Evolutionary conservation across 345 rosid species (phyloP).

Genomic region (Raphanus sativus): DNA sequence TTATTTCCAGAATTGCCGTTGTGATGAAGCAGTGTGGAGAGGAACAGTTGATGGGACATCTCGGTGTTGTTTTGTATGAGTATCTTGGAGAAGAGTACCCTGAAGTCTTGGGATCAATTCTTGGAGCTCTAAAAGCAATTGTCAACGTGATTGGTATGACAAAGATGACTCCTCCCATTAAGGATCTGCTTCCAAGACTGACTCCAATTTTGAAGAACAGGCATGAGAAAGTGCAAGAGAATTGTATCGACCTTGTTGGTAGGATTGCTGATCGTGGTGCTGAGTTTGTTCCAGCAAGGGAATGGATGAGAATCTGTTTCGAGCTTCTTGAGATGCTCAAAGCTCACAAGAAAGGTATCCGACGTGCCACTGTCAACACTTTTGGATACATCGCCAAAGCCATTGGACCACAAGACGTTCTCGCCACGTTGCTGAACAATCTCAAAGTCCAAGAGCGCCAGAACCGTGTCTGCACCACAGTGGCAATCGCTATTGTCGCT

Average conservation of each 20-base stretch:
- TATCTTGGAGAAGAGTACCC: slow-evolving; percentile 99
- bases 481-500: slow-evolving; percentile 93
- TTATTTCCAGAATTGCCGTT: slow-evolving; percentile 94
- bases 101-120: slow-evolving; percentile 95
- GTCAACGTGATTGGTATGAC: slow-evolving; percentile 99
- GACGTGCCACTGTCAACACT: slow-evolving; percentile 96
- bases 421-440: slow-evolving; percentile 92
- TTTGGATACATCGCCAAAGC: slow-evolving; percentile 99
- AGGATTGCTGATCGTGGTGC: slow-evolving; percentile 99
- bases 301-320: slow-evolving; percentile 98
- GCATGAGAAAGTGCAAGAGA: slow-evolving; percentile 99
- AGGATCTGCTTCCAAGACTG: slow-evolving; percentile 97
- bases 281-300: slow-evolving; percentile 99
- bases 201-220: slow-evolving; percentile 98
- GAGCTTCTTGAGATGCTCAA: slow-evolving; percentile 99
- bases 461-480: slow-evolving; percentile 99
- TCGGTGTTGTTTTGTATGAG: slow-evolving; percentile 95
- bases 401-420: slow-evolving; percentile 98
- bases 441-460: slow-evolving; percentile 99
- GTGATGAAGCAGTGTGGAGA: slow-evolving; percentile 99
- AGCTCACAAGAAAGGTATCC: slow-evolving; percentile 98
- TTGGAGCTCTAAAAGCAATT: slow-evolving; percentile 97
- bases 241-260: slow-evolving; percentile 97
- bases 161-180: slow-evolving; percentile 98
- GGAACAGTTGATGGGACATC: slow-evolving; percentile 99